phyloP scores from a whole-genome alignment of 805 yeast genomes.

The Cyberlindnera suaveolens region DNA sequence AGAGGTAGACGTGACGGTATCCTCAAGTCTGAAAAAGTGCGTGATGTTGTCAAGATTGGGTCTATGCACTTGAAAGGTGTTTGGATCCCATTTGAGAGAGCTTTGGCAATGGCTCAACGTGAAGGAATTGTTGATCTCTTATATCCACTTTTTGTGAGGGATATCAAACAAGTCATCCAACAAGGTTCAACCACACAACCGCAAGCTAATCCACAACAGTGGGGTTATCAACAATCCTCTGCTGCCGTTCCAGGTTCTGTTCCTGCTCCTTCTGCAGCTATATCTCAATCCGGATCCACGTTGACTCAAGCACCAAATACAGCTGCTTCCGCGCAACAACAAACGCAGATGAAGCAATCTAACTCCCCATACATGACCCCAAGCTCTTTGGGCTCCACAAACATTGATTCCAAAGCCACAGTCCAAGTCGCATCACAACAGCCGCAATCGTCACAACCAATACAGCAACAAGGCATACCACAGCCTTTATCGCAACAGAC shows the following conservation, averaged over 20 bases:
- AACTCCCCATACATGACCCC: constrained; percentile 22
- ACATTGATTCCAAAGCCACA: not conserved
- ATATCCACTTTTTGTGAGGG: constrained; percentile 67
- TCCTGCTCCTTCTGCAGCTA: constrained; percentile 3
- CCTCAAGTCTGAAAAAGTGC: constrained; percentile 64
- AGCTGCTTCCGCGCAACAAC: constrained; percentile 3
- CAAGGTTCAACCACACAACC: constrained; percentile 30
- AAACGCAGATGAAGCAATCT: constrained; percentile 5
- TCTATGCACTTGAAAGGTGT: constrained; percentile 87
- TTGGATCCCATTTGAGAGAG: constrained; percentile 85
- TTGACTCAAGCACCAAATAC: not conserved
- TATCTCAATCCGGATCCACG: constrained; percentile 2
- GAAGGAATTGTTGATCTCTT: constrained; percentile 66
- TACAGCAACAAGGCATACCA: constrained; percentile 3
- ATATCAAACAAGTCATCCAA: constrained; percentile 47
- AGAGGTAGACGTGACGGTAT: constrained; percentile 84
- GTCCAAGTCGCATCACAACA: constrained; percentile 5
- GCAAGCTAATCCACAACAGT: constrained; percentile 16
- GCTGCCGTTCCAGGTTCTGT: constrained; percentile 5
- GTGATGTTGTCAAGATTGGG: constrained; percentile 81
- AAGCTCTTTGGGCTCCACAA: constrained; percentile 13
- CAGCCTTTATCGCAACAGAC: constrained; percentile 6
- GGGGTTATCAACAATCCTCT: constrained; percentile 9
- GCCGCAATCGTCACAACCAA: constrained; percentile 3
- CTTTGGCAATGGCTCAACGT: constrained; percentile 72